These are phyloP conservation scores for Boletus insuetus DNA, from an alignment of 768 basidiomycete genomes.

Conservation along the genomic window DNA sequence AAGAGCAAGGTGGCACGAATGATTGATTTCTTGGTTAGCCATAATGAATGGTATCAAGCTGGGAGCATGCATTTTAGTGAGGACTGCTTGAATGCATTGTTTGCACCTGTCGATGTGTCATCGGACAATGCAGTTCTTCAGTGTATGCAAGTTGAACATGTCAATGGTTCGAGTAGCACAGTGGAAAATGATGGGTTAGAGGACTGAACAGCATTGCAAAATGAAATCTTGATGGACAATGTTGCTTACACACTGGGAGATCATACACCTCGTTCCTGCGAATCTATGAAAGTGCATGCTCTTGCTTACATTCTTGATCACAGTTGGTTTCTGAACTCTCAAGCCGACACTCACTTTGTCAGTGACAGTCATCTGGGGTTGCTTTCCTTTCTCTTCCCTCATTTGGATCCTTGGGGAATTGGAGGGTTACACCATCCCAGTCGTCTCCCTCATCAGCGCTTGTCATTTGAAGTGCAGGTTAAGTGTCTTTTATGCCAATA, in stretches of 20 bases:
- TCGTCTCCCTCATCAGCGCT: accelerated
- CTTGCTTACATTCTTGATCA: not conserved
- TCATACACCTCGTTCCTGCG: not conserved
- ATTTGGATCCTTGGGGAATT: not conserved
- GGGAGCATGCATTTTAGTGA: not conserved
- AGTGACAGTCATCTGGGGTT: not conserved
- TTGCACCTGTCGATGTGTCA: not conserved
- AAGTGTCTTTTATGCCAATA: not conserved
- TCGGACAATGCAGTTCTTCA: not conserved
- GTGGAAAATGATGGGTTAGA: no score
- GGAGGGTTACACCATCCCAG: not conserved
- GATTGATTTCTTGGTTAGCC: not conserved
- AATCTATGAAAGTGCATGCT: not conserved
- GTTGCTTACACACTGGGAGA: not conserved
- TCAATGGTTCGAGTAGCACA: not conserved
- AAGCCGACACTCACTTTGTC: not conserved
- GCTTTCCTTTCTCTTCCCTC: not conserved
- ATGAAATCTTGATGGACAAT: not conserved
- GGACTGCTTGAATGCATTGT: not conserved
- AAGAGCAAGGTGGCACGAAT: no score
- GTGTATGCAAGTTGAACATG: not conserved
- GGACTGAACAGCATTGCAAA: not conserved
- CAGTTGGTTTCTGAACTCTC: not conserved
- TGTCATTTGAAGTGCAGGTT: not conserved
- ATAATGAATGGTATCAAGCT: not conserved